Evolutionary conservation across 2,329 filamentous ascomycete species (phyloP), one percentile per base, ranked within the genome.

Genomic region (Thyridium curvatum): DNA sequence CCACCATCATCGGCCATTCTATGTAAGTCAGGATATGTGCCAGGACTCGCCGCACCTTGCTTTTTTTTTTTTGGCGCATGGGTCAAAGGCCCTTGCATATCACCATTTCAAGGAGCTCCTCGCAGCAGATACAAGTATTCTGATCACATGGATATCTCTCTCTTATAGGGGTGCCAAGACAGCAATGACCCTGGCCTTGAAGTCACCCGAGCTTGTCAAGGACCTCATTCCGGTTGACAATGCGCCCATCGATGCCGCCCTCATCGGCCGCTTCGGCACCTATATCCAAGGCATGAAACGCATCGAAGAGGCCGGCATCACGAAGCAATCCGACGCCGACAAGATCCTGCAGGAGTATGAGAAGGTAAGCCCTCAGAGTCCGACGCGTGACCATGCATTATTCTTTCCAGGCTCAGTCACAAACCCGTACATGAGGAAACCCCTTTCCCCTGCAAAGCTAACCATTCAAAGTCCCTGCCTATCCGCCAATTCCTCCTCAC

Each of bases 401-500:
- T n/a, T n/a, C n/a, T n/a, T n/a, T n/a, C n/a, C n/a, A n/a, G n/a
- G n/a, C n/a, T n/a, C n/a, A n/a, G n/a, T n/a, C n/a, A n/a, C n/a
- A n/a, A n/a, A n/a, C n/a, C n/a, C n/a, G n/a, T n/a, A n/a, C n/a
- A n/a, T n/a, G n/a, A n/a, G n/a, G n/a, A n/a, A n/a, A n/a, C n/a
- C n/a, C n/a, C n/a, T n/a, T n/a, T n/a, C n/a, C n/a, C n/a, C n/a
- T n/a, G n/a, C n/a, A n/a, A n/a, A n/a, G n/a, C n/a, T n/a, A n/a
- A n/a, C n/a, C n/a, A n/a, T n/a, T n/a, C n/a, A n/a, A 38, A 80
- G 69, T 79, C 82, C 12, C 61, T 94, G 4, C 68, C 81, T 0
- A 83, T 98, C 48, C 82, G 93, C 3, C 90, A 96, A 55, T 98
- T 97, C 60, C 74, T 98, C 13, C 76, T 98, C 1, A 87, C 86